phyloP scores from a whole-genome alignment of 2,329 filamentous ascomycete species.

The Podosphaera xanthii region DNA sequence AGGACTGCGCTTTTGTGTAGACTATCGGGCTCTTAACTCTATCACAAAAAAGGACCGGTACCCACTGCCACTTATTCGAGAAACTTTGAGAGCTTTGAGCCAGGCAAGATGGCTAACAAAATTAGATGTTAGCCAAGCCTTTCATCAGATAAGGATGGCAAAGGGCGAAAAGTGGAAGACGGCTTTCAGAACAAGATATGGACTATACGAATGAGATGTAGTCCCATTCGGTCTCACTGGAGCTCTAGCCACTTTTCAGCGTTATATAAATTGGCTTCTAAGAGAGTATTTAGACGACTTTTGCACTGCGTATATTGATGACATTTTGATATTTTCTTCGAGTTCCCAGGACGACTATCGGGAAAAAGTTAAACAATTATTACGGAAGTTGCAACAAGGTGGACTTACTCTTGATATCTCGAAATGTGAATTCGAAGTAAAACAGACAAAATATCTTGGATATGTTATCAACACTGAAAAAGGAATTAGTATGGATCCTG shows the following conservation, averaged over 20 bases:
- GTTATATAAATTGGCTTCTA: not conserved
- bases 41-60: too few relatives aligned
- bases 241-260: too few relatives aligned
- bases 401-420: not conserved
- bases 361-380: constrained; percentile 1
- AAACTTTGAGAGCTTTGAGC: too few relatives aligned
- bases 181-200: not conserved
- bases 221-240: not conserved
- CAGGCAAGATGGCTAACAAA: too few relatives aligned
- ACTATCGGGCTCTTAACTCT: too few relatives aligned
- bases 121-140: too few relatives aligned
- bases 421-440: not conserved
- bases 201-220: not conserved
- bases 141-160: too few relatives aligned
- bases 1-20: too few relatives aligned
- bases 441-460: constrained; percentile 2
- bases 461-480: not conserved
- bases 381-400: not conserved
- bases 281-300: constrained; percentile 1
- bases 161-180: not conserved
- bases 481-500: not conserved
- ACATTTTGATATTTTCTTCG: not conserved
- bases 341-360: not conserved
- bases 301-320: constrained; percentile 1
- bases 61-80: too few relatives aligned